Evolutionary conservation across 2,329 filamentous ascomycete genomes (phyloP).

Genomic region (Onygenales sp.): DNA sequence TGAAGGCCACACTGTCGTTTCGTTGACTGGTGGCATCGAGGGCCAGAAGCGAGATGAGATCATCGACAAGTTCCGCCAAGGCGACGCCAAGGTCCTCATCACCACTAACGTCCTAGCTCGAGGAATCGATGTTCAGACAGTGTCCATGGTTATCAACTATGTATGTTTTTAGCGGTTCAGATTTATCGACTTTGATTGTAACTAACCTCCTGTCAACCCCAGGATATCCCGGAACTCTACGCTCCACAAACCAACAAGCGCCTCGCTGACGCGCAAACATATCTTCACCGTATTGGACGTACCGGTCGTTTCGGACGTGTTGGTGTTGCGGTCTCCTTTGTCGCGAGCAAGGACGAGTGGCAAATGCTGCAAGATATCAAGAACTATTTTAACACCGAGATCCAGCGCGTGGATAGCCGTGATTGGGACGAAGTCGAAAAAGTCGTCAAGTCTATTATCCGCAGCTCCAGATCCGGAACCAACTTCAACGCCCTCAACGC

Average conservation of each 20-base stretch:
- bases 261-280: slow-evolving; percentile 80
- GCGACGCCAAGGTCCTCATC: slow-evolving; percentile 89
- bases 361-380: slow-evolving; percentile 71
- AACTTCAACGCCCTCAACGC: slow-evolving; percentile 19
- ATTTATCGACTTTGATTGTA: not conserved
- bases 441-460: slow-evolving; percentile 72
- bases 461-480: slow-evolving; percentile 31
- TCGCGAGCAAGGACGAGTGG: slow-evolving; percentile 78
- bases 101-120: slow-evolving; percentile 94
- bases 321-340: slow-evolving; percentile 90
- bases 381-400: slow-evolving; percentile 66
- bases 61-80: slow-evolving; percentile 76
- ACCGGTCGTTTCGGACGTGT: slow-evolving; percentile 95
- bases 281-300: slow-evolving; percentile 93
- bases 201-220: slow-evolving; percentile 3
- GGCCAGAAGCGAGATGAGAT: slow-evolving; percentile 72
- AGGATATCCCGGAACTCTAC: slow-evolving; percentile 60
- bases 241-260: slow-evolving; percentile 50
- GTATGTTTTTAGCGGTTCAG: slow-evolving; percentile 27
- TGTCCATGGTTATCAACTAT: slow-evolving; percentile 99
- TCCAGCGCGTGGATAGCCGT: slow-evolving; percentile 69
- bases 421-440: slow-evolving; percentile 90
- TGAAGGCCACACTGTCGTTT: slow-evolving; percentile 87
- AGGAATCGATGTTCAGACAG: slow-evolving; percentile 83
- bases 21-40: slow-evolving; percentile 80